phyloP scores from a whole-genome alignment of 176 grass and related monocot species.

The Oropetium thomaeum region DNA sequence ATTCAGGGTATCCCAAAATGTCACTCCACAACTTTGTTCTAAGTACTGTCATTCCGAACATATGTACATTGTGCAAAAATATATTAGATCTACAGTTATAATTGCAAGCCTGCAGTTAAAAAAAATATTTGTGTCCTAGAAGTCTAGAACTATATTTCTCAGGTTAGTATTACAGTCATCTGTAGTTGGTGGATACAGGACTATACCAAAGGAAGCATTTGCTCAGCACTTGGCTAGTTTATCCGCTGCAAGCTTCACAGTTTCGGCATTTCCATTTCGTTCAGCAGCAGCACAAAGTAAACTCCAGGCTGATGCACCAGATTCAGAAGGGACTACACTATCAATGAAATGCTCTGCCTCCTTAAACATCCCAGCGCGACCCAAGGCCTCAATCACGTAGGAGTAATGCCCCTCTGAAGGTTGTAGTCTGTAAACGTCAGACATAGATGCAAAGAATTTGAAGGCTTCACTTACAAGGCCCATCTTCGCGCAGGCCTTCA shows the following conservation, averaged over 20 bases:
- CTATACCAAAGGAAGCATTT: background rate
- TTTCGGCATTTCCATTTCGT: slow-evolving; percentile 33
- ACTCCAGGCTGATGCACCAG: slow-evolving; percentile 39
- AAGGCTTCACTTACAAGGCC: slow-evolving; percentile 58
- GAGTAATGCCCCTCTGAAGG: slow-evolving; percentile 48
- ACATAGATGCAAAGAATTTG: slow-evolving; percentile 58
- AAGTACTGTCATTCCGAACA: background rate
- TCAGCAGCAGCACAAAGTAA: slow-evolving; percentile 38
- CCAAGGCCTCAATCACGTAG: slow-evolving; percentile 51
- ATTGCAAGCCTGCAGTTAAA: background rate
- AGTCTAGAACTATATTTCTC: background rate
- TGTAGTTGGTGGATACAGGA: background rate
- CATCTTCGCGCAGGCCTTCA: slow-evolving; percentile 57
- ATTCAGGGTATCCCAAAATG: background rate
- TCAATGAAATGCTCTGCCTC: slow-evolving; percentile 73
- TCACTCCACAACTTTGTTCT: background rate
- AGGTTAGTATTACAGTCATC: background rate
- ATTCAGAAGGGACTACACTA: slow-evolving; percentile 45
- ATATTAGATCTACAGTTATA: background rate
- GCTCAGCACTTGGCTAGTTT: slow-evolving; percentile 30
- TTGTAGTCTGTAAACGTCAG: slow-evolving; percentile 46
- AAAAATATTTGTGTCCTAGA: slow-evolving; percentile 15
- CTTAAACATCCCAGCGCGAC: slow-evolving; percentile 61
- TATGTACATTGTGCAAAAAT: background rate
- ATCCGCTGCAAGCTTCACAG: slow-evolving; percentile 39